Base-by-base conservation (phyloP, 1,284 basidiomycete genomes). In the Leccinum pseudoinsigne region DNA sequence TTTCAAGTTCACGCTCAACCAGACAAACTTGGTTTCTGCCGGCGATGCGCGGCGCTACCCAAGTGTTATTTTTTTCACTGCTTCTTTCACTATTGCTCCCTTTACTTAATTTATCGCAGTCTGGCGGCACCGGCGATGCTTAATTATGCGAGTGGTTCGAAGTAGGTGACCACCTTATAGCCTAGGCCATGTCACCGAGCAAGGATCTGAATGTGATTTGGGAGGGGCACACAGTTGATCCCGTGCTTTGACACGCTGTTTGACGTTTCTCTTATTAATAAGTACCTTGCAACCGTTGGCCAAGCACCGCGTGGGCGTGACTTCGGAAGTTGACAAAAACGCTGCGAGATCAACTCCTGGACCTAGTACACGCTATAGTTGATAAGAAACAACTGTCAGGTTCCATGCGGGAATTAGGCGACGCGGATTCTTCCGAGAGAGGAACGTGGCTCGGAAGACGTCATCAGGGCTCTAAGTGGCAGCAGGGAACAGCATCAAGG, bases 361-460 rank as follows among this genome's bases (percentile, higher is more conserved):
- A 34, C 47, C 21, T 8, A 50, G 21, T 21, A 50, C 47, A 34
- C 34, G 5, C n/a, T 14, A 40, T 11, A 8, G 21, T 8, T 23
- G 47, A 10, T 21, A 21, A 47, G n/a, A 18, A 47, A 47, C 18
- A 6, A 12, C 85, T 12, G 36, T 38, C 36, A 38, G 87, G 36
- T 87, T 86, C 84, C 84, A 93, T n/a, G 85, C 93, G 9, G 83
- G 45, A 88, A 86, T 3, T 90, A 84, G 0, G 92, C 89, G 59
- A 94, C 83, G 34, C 85, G 84, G 59, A 95, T 23, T 86, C 75
- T 94, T 94, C 47, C 86, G 84, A 57, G 84, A 81, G 58, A 95
- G 83, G 77, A 90, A 95, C 7, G 80, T 82, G 59, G 95, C 16
- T 40, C 38, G 38, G 38, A 40, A 4, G 76, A 76, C 0, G 89